phyloP scores from a whole-genome alignment of 805 yeast genomes.

The Kazachstania kunashirensis region DNA sequence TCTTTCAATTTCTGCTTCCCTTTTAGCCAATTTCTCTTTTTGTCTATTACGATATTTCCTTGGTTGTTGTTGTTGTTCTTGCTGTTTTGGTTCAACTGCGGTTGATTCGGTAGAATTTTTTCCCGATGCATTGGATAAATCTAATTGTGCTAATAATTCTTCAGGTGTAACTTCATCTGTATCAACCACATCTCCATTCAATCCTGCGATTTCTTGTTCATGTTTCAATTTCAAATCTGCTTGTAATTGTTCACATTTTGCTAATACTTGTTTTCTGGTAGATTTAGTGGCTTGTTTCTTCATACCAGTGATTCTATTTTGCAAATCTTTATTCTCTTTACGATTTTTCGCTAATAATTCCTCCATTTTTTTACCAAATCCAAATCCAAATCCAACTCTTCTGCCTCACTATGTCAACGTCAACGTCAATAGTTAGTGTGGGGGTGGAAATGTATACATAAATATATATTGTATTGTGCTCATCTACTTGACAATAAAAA shows the following conservation, averaged over 20 bases:
- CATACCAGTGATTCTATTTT: conserved; percentile 59
- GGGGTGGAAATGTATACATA: too few relatives aligned
- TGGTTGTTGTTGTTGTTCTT: conserved; percentile 22
- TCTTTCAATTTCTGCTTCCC: conserved; percentile 59
- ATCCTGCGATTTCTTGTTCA: conserved; percentile 37
- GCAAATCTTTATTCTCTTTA: conserved; percentile 57
- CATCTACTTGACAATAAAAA: too few relatives aligned
- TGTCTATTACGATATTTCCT: conserved; percentile 60
- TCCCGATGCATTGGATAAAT: conserved; percentile 25
- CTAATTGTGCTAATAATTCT: conserved; percentile 50
- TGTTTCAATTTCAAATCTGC: conserved; percentile 46
- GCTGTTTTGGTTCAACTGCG: conserved; percentile 14
- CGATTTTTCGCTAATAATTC: conserved; percentile 41
- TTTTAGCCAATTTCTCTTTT: conserved; percentile 68
- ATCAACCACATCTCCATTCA: conserved; percentile 5
- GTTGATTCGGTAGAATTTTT: background rate
- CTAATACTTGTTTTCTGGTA: conserved; percentile 55
- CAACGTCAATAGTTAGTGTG: too few relatives aligned
- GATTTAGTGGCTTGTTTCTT: conserved; percentile 79
- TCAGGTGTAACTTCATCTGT: conserved; percentile 46
- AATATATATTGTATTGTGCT: too few relatives aligned
- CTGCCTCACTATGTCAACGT: too few relatives aligned
- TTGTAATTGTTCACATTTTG: conserved; percentile 53
- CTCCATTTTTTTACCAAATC: conserved; percentile 19
- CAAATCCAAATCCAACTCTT: too few relatives aligned